Evolutionary conservation across 176 grass and related monocot species (phyloP).

Genomic region (Rhynchospora breviuscula): DNA sequence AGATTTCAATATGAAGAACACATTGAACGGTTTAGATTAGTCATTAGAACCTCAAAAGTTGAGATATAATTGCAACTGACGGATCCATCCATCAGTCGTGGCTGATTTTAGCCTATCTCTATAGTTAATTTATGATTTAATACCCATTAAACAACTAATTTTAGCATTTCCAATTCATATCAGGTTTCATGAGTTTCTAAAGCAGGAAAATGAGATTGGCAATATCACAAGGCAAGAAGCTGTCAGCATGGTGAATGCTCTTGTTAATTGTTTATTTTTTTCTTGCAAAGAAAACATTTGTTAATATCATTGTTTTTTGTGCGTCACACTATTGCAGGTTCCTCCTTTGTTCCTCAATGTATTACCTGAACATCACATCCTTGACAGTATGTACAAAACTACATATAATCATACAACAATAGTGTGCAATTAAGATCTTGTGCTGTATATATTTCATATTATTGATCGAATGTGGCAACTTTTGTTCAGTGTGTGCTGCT

Average conservation of each 20-base stretch:
- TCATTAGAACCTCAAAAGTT: no score
- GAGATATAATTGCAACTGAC: no score
- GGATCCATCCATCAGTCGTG: no score
- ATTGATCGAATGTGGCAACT: slow-evolving; percentile 31
- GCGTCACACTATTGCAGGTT: slow-evolving; percentile 46
- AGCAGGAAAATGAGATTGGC: slow-evolving; percentile 93
- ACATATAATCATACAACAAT: neutral
- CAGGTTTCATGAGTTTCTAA: slow-evolving; percentile 97
- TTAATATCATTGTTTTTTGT: neutral
- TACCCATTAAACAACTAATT: neutral
- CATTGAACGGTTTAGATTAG: no score
- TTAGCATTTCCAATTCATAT: neutral
- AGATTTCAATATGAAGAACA: no score
- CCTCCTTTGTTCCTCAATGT: slow-evolving; percentile 95
- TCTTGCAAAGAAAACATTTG: slow-evolving; percentile 15
- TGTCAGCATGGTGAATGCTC: slow-evolving; percentile 83
- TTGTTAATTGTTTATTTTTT: slow-evolving; percentile 5
- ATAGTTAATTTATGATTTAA: slow-evolving; percentile 18
- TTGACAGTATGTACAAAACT: slow-evolving; percentile 74
- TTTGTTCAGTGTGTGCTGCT: slow-evolving; percentile 89
- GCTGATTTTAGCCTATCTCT: no score
- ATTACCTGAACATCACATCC: slow-evolving; percentile 79
- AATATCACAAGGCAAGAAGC: slow-evolving; percentile 99
- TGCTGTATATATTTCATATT: slow-evolving; percentile 9
- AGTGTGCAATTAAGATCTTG: neutral